phyloP scores from a whole-genome alignment of 208 protist species.

The Naegleria lovaniensis region DNA sequence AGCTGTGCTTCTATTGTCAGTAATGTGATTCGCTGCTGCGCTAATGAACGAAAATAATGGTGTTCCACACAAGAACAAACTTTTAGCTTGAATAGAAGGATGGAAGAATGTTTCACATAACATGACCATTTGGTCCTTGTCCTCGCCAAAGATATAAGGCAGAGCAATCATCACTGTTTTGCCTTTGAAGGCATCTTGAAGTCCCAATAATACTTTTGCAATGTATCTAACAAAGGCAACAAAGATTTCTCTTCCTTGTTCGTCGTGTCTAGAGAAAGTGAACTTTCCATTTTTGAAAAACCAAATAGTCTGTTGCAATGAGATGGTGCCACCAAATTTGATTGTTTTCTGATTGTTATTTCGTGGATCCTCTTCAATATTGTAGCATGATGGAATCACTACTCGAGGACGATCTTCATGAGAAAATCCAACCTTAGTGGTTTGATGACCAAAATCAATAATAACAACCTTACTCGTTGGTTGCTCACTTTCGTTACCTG shows the following conservation, averaged over 20 bases:
- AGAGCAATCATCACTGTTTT: not conserved
- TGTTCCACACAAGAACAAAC: not conserved
- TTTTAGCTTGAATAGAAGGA: not conserved
- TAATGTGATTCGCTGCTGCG: not conserved
- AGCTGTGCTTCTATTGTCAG: not conserved
- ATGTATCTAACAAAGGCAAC: not conserved
- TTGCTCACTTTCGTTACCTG: not conserved
- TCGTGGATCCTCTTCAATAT: not conserved
- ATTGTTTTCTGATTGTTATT: not conserved
- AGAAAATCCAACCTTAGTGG: not conserved
- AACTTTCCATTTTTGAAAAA: not conserved
- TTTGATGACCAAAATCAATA: not conserved
- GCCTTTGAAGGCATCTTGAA: not conserved
- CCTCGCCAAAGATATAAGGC: not conserved
- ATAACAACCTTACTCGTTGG: not conserved
- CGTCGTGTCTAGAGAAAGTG: not conserved
- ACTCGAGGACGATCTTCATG: not conserved
- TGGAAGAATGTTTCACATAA: not conserved
- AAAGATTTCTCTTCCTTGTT: not conserved
- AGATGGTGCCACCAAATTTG: not conserved
- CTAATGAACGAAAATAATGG: not conserved
- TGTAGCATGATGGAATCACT: not conserved
- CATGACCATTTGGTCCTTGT: not conserved
- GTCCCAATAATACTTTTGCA: not conserved
- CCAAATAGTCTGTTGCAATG: not conserved